Evolutionary conservation across 352 stramenopile genomes (phyloP).

Genomic region (Globisporangium cystogenes): DNA sequence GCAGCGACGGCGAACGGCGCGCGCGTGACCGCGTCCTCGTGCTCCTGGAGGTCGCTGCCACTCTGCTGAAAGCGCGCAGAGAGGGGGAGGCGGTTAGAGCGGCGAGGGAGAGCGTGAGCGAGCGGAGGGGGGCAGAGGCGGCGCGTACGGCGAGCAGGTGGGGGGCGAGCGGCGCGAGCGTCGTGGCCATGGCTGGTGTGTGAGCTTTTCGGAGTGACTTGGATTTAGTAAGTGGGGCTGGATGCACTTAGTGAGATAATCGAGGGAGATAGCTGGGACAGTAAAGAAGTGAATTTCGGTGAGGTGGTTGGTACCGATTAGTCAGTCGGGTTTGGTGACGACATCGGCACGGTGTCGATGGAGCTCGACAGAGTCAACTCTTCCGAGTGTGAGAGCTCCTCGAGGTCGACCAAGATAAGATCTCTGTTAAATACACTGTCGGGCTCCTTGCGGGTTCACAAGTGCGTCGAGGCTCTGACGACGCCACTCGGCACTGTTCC

Average conservation of each 20-base stretch:
- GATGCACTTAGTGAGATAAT: neutral
- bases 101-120: neutral
- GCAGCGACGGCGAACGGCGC: constrained; percentile 83
- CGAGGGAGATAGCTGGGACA: too few species aligned
- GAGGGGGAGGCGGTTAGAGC: neutral
- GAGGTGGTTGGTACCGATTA: too few species aligned
- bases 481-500: neutral
- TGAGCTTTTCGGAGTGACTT: neutral
- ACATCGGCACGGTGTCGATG: too few species aligned
- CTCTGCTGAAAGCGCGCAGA: neutral
- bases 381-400: too few species aligned
- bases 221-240: neutral
- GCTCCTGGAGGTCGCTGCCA: constrained; percentile 23
- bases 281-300: too few species aligned
- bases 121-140: neutral
- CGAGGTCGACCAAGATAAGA: too few species aligned
- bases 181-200: neutral
- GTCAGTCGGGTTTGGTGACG: too few species aligned
- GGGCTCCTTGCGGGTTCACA: too few species aligned
- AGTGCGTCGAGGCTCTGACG: too few species aligned
- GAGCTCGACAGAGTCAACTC: too few species aligned
- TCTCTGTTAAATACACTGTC: too few species aligned
- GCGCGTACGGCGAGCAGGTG: neutral
- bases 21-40: constrained; percentile 81
- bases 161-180: neutral